These are phyloP conservation scores for Lenwebbia sp. DNA, from an alignment of 345 rosid species.

Conservation along the genomic window DNA sequence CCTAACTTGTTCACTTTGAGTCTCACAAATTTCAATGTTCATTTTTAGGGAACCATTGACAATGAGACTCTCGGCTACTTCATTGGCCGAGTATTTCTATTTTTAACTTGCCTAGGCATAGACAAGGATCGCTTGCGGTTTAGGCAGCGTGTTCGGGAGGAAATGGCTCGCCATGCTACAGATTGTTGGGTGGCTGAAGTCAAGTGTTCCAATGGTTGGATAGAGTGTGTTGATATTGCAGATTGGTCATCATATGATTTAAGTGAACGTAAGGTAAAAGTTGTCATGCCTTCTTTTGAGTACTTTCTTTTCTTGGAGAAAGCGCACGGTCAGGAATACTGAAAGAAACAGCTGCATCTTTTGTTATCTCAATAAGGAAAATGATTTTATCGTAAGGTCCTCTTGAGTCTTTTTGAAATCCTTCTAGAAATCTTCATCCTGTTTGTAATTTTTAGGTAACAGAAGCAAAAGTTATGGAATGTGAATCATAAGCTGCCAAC, in stretches of 20 bases:
- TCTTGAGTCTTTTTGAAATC: too few species aligned
- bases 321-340: too few species aligned
- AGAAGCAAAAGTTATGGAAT: too few species aligned
- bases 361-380: too few species aligned
- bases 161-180: conserved; percentile 93
- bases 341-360: too few species aligned
- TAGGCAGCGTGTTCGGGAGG: conserved; percentile 85
- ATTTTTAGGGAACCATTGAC: conserved; percentile 63
- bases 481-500: too few species aligned
- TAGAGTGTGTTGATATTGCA: conserved; percentile 95
- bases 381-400: too few species aligned
- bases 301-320: too few species aligned
- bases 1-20: conserved; percentile 28
- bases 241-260: conserved; percentile 84
- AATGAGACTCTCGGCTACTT: conserved; percentile 89
- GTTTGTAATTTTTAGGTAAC: too few species aligned
- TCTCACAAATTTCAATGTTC: not conserved
- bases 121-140: conserved; percentile 43
- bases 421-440: too few species aligned
- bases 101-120: too few species aligned
- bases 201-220: conserved; percentile 84
- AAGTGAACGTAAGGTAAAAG: conserved; percentile 48
- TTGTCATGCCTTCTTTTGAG: too few species aligned
- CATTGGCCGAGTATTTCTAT: conserved; percentile 46
- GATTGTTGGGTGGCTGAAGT: conserved; percentile 99